Evolutionary conservation across 768 basidiomycete genomes (phyloP).

Genomic region (Heimioporus sp.): DNA sequence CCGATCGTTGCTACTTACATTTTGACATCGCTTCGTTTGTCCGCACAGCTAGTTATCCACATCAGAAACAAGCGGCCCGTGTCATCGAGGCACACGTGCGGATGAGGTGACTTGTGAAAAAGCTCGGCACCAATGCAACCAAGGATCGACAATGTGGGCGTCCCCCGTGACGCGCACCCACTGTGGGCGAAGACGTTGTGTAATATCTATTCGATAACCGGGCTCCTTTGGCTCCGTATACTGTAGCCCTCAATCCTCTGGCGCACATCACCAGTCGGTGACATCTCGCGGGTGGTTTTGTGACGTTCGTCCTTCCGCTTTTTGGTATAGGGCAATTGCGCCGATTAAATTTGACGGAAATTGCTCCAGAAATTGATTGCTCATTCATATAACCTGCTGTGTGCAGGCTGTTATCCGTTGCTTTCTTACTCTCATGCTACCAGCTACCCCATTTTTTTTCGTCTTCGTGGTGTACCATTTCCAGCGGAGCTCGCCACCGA

Average conservation of each 20-base stretch:
- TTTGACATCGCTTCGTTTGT: background rate
- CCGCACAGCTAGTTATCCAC: too few species aligned
- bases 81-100: background rate
- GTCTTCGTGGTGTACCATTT: background rate
- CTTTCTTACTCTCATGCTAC: conserved; percentile 5
- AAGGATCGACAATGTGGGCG: too few species aligned
- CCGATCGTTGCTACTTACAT: background rate
- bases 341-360: conserved; percentile 26
- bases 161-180: too few species aligned
- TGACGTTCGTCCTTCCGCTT: conserved; percentile 7
- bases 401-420: conserved; percentile 2
- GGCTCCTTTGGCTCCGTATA: background rate
- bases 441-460: background rate
- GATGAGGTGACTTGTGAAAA: too few species aligned
- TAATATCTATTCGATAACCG: too few species aligned
- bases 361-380: conserved; percentile 13
- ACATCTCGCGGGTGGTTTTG: conserved; percentile 7
- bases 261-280: background rate
- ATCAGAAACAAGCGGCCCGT: background rate
- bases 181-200: too few species aligned
- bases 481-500: conserved; percentile 2
- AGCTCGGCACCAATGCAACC: too few species aligned
- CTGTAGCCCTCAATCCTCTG: background rate
- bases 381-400: conserved; percentile 11
- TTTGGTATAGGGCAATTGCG: conserved; percentile 13